Conservation (phyloP, 2,329 filamentous ascomycete genomes). For the Coleophoma crateriformis region DNA sequence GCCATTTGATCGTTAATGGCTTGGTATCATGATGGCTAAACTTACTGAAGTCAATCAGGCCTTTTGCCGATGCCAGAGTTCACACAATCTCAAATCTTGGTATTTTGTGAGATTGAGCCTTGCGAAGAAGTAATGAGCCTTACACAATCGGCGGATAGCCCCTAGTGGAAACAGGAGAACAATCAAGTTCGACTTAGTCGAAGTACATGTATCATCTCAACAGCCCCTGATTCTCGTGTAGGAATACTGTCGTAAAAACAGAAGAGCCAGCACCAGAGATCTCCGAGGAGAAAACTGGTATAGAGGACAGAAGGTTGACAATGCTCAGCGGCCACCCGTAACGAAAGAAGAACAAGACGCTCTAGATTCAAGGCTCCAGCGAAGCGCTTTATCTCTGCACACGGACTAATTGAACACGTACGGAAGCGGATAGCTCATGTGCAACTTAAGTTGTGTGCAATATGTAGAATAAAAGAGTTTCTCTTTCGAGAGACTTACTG, state of each 20-base stretch:
- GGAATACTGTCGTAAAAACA: constrained; percentile 10
- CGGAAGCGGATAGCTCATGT: constrained; percentile 46
- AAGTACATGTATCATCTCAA: constrained; percentile 19
- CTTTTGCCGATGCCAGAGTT: too few relatives aligned
- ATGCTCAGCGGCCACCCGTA: constrained; percentile 21
- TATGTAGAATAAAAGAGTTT: constrained; percentile 8
- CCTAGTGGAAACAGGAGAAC: too few relatives aligned
- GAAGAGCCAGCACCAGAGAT: constrained; percentile 17
- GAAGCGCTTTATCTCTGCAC: constrained; percentile 65
- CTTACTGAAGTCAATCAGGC: too few relatives aligned
- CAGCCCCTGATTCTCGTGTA: constrained; percentile 13
- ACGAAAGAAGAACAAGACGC: constrained; percentile 29
- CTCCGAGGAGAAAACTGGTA: constrained; percentile 17
- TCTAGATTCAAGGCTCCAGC: constrained; percentile 28
- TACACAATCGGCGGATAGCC: too few relatives aligned
- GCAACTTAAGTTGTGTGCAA: constrained; percentile 95
- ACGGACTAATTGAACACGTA: constrained; percentile 86
- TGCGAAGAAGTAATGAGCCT: too few relatives aligned
- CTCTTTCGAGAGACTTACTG: neutral
- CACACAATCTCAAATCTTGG: too few relatives aligned
- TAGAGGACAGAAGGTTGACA: constrained; percentile 20
- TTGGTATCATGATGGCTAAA: too few relatives aligned
- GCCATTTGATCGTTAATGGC: too few relatives aligned
- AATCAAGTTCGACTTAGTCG: too few relatives aligned
- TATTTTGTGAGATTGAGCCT: too few relatives aligned